phyloP scores from a whole-genome alignment of 176 grass and related monocot species.

The Zoysia japonica region DNA sequence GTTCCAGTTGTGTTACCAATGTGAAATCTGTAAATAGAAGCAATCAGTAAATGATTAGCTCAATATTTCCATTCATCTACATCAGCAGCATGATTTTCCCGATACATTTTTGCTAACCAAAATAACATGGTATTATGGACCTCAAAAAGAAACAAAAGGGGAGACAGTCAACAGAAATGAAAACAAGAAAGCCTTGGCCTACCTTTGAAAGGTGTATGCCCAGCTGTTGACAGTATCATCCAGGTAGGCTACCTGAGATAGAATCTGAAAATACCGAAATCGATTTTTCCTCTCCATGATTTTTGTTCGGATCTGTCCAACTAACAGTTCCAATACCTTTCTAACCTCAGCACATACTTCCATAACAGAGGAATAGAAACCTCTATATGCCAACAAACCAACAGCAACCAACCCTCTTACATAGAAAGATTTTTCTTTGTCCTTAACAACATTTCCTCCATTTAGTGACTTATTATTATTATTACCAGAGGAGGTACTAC shows the following conservation, averaged over 20 bases:
- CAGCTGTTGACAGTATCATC: constrained; percentile 86
- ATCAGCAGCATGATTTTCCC: constrained; percentile 30
- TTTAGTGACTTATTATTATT: constrained; percentile 43
- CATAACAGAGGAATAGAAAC: constrained; percentile 69
- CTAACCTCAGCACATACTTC: constrained; percentile 87
- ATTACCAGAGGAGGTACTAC: constrained; percentile 13
- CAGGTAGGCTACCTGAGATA: constrained; percentile 85
- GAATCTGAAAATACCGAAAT: constrained; percentile 71
- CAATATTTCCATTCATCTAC: not conserved
- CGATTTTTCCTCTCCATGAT: constrained; percentile 68
- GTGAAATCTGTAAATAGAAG: constrained; percentile 64
- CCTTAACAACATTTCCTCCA: constrained; percentile 58
- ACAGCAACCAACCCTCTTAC: constrained; percentile 87
- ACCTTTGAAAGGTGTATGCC: constrained; percentile 90
- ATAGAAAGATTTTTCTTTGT: constrained; percentile 53
- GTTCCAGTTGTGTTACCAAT: constrained; percentile 48
- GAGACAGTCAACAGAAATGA: constrained; percentile 34
- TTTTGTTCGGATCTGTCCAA: constrained; percentile 65
- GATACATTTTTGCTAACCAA: constrained; percentile 16
- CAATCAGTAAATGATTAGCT: constrained; percentile 17
- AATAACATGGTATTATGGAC: constrained; percentile 8
- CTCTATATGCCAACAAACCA: constrained; percentile 89
- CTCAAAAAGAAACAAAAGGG: constrained; percentile 38
- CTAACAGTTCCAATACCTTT: constrained; percentile 86
- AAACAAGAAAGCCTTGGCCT: constrained; percentile 27